phyloP scores from a whole-genome alignment of 768 basidiomycete species.

The Pleurotus tuber-regium region DNA sequence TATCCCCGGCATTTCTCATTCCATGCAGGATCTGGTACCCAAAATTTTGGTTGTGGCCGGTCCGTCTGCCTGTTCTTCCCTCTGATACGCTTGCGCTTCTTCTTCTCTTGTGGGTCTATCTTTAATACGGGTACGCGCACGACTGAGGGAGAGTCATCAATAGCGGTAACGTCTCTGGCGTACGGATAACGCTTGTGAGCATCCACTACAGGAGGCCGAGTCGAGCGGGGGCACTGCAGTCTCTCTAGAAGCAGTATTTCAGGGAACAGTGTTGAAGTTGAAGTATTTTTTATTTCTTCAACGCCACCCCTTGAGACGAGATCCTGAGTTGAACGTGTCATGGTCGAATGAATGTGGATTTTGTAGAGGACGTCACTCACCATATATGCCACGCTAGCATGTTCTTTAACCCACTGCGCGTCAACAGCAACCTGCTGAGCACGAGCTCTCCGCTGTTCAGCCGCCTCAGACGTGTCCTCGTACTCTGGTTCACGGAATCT shows the following conservation, averaged over 20 bases:
- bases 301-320: slow-evolving; percentile 4
- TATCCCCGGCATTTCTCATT: slow-evolving; percentile 41
- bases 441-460: slow-evolving; percentile 37
- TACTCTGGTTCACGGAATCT: slow-evolving; percentile 48
- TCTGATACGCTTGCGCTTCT: slow-evolving; percentile 16
- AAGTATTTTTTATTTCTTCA: slow-evolving; percentile 6
- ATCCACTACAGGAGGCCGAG: slow-evolving; percentile 37
- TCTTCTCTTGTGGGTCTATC: slow-evolving; percentile 9
- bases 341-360: background rate
- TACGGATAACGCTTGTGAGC: slow-evolving; percentile 33
- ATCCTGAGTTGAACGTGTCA: background rate
- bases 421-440: slow-evolving; percentile 42
- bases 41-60: slow-evolving; percentile 35
- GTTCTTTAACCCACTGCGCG: slow-evolving; percentile 23
- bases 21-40: slow-evolving; percentile 34
- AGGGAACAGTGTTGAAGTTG: slow-evolving; percentile 14
- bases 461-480: slow-evolving; percentile 45
- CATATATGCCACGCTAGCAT: slow-evolving; percentile 18
- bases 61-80: slow-evolving; percentile 13
- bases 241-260: slow-evolving; percentile 28
- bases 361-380: slow-evolving; percentile 12
- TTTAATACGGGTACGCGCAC: slow-evolving; percentile 9
- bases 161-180: slow-evolving; percentile 13
- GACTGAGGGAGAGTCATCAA: slow-evolving; percentile 20
- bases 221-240: slow-evolving; percentile 30